Evolutionary conservation across 2,329 filamentous ascomycete genomes (phyloP).

Genomic region (Byssothecium circinans): DNA sequence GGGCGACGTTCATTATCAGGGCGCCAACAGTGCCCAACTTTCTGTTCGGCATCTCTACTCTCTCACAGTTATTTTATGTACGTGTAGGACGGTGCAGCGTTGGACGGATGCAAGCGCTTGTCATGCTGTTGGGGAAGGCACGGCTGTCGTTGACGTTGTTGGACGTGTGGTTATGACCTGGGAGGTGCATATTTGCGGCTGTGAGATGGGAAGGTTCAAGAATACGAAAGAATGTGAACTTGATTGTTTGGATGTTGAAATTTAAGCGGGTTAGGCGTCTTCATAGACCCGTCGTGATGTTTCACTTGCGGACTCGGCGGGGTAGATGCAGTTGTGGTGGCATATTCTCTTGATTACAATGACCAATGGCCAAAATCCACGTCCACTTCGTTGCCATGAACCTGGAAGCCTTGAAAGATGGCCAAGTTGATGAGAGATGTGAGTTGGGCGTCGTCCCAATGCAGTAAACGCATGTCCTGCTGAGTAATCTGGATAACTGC

Average conservation of each 20-base stretch:
- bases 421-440: no score
- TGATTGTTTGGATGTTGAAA: no score
- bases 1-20: constrained; percentile 8
- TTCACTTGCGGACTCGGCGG: background rate
- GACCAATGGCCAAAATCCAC: no score
- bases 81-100: background rate
- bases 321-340: background rate
- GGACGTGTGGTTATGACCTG: background rate
- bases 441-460: no score
- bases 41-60: background rate
- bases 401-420: no score
- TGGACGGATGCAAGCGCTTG: background rate
- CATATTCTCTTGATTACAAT: background rate
- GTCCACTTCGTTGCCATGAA: no score
- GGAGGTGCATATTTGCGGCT: background rate
- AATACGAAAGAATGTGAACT: no score
- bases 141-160: background rate
- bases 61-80: background rate
- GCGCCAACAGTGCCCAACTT: constrained; percentile 4
- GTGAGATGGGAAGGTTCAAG: no score
- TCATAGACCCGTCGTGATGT: background rate
- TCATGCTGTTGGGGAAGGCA: background rate
- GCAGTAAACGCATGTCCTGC: no score
- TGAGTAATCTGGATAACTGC: background rate
- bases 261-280: background rate